Evolutionary conservation across 768 basidiomycete species (phyloP).

Genomic region (Phaffia tasmanica): DNA sequence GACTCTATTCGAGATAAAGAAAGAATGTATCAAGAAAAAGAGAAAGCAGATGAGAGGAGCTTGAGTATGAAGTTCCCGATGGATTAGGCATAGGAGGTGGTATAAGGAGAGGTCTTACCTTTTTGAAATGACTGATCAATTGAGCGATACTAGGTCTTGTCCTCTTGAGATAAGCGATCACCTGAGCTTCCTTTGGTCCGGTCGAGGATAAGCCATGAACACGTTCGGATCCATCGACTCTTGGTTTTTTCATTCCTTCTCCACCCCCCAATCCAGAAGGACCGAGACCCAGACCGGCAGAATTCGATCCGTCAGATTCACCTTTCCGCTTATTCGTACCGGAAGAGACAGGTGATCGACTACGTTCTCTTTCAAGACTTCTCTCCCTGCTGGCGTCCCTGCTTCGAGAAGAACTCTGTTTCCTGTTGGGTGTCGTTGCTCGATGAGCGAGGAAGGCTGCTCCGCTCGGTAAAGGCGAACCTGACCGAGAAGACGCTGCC

Average conservation of each 20-base stretch:
- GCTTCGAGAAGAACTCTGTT: not conserved
- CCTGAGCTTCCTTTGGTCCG: not conserved
- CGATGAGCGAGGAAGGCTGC: conserved; percentile 23
- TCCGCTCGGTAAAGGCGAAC: conserved; percentile 13
- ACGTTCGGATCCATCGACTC: not conserved
- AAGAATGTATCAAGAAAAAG: not conserved
- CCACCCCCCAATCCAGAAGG: not conserved
- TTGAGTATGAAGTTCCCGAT: not conserved
- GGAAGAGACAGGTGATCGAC: conserved; percentile 1
- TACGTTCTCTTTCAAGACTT: too few species aligned
- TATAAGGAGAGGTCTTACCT: conserved; percentile 7
- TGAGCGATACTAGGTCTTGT: conserved; percentile 6
- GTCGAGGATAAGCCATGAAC: not conserved
- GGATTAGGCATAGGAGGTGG: not conserved
- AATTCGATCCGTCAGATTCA: not conserved
- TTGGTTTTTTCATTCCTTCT: conserved; percentile 13
- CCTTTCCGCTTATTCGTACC: not conserved
- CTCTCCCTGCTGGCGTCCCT: too few species aligned
- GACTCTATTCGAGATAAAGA: not conserved
- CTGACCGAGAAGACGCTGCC: too few species aligned
- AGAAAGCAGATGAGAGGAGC: not conserved
- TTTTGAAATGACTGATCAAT: conserved; percentile 24
- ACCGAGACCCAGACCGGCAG: not conserved
- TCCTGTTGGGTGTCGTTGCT: conserved; percentile 19
- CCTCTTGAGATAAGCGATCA: conserved; percentile 10